phyloP scores from a whole-genome alignment of 257 asterid species.

The Osmanthus fragrans region DNA sequence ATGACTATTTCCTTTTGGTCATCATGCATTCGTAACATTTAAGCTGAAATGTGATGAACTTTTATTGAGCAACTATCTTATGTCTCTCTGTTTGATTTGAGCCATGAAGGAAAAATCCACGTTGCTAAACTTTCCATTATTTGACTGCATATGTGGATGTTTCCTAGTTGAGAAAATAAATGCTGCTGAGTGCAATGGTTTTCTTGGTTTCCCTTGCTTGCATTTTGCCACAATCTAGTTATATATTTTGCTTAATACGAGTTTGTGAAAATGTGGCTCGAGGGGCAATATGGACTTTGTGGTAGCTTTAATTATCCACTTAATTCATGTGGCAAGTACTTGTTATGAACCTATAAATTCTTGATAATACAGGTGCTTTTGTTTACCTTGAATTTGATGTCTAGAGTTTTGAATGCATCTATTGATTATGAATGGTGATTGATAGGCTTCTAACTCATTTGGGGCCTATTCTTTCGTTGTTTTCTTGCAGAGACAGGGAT shows the following conservation, averaged over 20 bases:
- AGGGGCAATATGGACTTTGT: constrained; percentile 3
- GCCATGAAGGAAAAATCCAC: not conserved
- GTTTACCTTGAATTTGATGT: not conserved
- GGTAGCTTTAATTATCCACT: not conserved
- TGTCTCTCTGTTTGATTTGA: too few species aligned
- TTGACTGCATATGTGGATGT: not conserved
- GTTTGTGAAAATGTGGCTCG: not conserved
- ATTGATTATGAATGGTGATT: not conserved
- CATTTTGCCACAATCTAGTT: not conserved
- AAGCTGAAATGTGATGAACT: not conserved
- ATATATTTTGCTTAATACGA: not conserved
- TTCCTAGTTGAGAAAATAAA: not conserved
- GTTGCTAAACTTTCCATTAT: not conserved
- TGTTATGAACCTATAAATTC: not conserved
- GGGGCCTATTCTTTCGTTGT: constrained; percentile 36
- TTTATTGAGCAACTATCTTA: too few species aligned
- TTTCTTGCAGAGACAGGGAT: constrained; percentile 87
- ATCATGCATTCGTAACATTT: not conserved
- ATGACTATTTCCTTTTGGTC: not conserved
- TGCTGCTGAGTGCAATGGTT: not conserved
- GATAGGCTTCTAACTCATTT: constrained; percentile 7
- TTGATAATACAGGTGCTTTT: not conserved
- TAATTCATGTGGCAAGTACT: not conserved
- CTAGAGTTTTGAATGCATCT: not conserved
- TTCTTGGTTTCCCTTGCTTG: not conserved